Conservation (phyloP, 306 rosid genomes). For the Trifolium repens region DNA sequence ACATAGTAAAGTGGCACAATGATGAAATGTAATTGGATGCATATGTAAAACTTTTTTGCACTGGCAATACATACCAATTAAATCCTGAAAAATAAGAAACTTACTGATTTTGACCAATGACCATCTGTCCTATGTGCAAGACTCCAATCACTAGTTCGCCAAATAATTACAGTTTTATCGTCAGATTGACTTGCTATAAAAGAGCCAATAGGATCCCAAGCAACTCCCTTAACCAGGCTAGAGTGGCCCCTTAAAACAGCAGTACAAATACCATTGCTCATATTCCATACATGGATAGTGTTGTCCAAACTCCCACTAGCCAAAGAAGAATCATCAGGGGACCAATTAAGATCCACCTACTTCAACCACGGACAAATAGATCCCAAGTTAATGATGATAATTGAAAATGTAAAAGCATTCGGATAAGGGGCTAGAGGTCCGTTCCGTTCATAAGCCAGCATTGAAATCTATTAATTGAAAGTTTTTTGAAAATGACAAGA, state of each 20-base stretch:
- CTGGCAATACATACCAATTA: background rate
- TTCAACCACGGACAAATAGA: constrained; percentile 73
- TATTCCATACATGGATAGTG: constrained; percentile 93
- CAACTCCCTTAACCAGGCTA: constrained; percentile 95
- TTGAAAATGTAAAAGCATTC: constrained; percentile 30
- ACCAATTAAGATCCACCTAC: constrained; percentile 99
- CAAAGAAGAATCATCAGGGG: constrained; percentile 94
- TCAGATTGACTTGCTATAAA: constrained; percentile 98
- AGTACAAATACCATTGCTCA: constrained; percentile 92
- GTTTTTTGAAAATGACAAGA: constrained; percentile 6
- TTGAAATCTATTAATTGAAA: constrained; percentile 25
- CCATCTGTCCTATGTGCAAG: constrained; percentile 98
- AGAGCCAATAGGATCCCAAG: constrained; percentile 99
- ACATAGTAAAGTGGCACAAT: background rate
- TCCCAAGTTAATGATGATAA: constrained; percentile 61
- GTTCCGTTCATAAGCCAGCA: constrained; percentile 28
- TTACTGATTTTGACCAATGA: constrained; percentile 95
- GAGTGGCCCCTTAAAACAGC: constrained; percentile 99
- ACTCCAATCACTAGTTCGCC: constrained; percentile 99
- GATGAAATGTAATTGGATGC: background rate
- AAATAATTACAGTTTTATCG: constrained; percentile 95
- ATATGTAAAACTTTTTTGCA: background rate
- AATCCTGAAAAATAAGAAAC: constrained; percentile 41
- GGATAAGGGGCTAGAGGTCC: constrained; percentile 11
- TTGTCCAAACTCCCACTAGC: constrained; percentile 99